These are phyloP conservation scores for Canavalia gladiata DNA, from an alignment of 306 rosid species.

Conservation along the genomic window DNA sequence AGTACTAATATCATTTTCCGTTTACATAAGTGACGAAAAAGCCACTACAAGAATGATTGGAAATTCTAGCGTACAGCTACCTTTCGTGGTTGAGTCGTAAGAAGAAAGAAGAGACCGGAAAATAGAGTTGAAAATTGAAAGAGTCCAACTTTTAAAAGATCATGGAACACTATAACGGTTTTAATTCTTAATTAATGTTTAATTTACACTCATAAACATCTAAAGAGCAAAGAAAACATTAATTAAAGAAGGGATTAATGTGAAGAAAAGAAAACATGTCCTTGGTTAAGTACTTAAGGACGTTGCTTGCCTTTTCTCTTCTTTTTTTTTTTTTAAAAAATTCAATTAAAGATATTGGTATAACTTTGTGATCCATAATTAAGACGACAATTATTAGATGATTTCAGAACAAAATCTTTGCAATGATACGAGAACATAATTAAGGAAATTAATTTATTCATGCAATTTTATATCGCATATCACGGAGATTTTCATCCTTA, in stretches of 20 bases:
- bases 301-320: not conserved
- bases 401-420: slow-evolving; percentile 40
- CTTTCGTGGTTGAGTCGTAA: not conserved
- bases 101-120: not conserved
- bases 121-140: slow-evolving; percentile 17
- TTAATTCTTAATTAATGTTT: not conserved
- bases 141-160: not conserved
- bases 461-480: slow-evolving; percentile 10
- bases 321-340: not conserved
- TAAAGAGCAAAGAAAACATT: not conserved
- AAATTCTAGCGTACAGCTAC: not conserved
- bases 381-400: not conserved
- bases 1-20: not conserved
- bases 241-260: not conserved
- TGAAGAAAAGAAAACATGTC: not conserved
- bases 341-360: not conserved
- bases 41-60: slow-evolving; percentile 2
- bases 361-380: not conserved
- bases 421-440: slow-evolving; percentile 37
- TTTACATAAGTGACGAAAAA: not conserved
- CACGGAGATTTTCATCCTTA: slow-evolving; percentile 41
- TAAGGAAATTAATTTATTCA: not conserved
- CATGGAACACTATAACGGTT: not conserved
- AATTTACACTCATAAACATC: not conserved
- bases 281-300: not conserved